phyloP scores from a whole-genome alignment of 345 rosid species.

The Firmiana major region DNA sequence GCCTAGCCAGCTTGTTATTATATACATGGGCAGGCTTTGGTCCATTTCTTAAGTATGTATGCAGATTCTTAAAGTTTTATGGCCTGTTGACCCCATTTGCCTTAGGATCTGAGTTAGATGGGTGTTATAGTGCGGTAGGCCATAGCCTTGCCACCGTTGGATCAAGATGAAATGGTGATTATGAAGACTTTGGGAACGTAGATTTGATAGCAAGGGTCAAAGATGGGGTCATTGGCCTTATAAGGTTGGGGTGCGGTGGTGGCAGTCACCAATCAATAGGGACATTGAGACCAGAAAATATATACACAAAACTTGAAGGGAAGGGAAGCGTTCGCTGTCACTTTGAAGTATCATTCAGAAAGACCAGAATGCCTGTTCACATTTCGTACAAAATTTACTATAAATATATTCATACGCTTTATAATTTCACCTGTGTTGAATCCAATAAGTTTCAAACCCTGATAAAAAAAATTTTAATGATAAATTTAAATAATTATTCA shows the following conservation, averaged over 20 bases:
- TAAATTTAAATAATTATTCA: too few relatives aligned
- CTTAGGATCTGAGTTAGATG: neutral
- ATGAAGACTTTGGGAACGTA: neutral
- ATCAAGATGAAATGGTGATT: neutral
- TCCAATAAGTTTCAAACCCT: too few relatives aligned
- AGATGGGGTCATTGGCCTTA: neutral
- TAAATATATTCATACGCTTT: neutral
- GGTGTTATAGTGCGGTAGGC: neutral
- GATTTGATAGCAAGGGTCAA: neutral
- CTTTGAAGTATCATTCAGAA: neutral
- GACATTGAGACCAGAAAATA: neutral
- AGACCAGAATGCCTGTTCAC: neutral
- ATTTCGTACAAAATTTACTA: neutral
- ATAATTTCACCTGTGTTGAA: too few relatives aligned
- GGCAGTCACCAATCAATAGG: neutral
- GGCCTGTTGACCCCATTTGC: neutral
- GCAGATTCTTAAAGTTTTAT: neutral
- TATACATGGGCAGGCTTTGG: conserved; percentile 1
- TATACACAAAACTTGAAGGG: neutral
- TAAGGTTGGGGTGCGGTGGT: conserved; percentile 5
- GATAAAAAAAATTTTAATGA: too few relatives aligned
- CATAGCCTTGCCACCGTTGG: neutral
- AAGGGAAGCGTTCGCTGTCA: neutral
- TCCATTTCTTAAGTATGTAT: conserved; percentile 6
- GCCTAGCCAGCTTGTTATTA: neutral